Conservation (phyloP, 805 yeast species). For the Candida railenensis region DNA sequence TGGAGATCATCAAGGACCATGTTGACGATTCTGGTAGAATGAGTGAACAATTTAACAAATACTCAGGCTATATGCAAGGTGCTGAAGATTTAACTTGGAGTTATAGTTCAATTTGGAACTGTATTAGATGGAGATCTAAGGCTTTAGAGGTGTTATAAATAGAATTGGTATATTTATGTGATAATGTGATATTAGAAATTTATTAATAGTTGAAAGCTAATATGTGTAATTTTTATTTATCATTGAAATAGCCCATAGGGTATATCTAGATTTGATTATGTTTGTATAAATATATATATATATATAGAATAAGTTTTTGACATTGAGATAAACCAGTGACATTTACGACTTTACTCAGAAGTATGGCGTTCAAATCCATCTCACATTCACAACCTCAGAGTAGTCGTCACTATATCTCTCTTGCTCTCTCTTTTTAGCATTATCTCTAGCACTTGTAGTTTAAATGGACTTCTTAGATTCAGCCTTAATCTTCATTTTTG, state of each 20-base stretch:
- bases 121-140: conserved; percentile 61
- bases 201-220: not conserved
- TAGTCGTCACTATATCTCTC: no score
- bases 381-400: no score
- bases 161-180: not conserved
- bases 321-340: no score
- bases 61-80: conserved; percentile 84
- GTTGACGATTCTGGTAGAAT: conserved; percentile 62
- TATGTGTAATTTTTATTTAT: no score
- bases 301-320: not conserved
- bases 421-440: not conserved
- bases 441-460: no score
- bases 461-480: conserved; percentile 29
- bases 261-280: not conserved
- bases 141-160: not conserved
- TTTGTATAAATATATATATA: not conserved
- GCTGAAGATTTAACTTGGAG: conserved; percentile 91
- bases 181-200: not conserved
- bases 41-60: conserved; percentile 85
- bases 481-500: conserved; percentile 39
- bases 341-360: no score
- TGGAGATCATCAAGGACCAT: conserved; percentile 57
- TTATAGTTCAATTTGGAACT: conserved; percentile 72
- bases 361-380: no score
- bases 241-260: no score